Evolutionary conservation across 139 green algal species (phyloP).

Genomic region (Zygnema circumcarinatum): DNA sequence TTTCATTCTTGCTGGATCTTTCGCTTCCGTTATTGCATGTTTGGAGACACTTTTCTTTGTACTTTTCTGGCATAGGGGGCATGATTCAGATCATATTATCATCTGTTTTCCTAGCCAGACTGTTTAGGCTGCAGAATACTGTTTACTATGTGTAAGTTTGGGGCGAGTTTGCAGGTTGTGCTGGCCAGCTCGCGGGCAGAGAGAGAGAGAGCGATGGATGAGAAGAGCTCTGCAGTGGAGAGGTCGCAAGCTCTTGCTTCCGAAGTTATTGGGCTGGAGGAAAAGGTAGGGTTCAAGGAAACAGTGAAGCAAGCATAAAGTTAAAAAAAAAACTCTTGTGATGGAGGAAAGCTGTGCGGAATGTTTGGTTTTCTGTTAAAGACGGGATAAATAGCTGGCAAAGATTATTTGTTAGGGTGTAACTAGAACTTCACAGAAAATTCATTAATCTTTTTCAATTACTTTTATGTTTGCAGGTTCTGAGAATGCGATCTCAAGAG

Average conservation of each 20-base stretch:
- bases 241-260: conserved; percentile 33
- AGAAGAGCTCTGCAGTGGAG: conserved; percentile 31
- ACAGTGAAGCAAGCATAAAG: too few species aligned
- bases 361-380: neutral
- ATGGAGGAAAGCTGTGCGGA: neutral
- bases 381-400: neutral
- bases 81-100: too few species aligned
- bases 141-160: too few species aligned
- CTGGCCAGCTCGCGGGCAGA: conserved; percentile 35
- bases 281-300: conserved; percentile 32
- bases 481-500: conserved; percentile 49
- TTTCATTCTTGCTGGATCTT: neutral
- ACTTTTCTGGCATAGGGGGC: neutral
- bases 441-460: too few species aligned
- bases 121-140: neutral
- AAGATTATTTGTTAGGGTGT: neutral
- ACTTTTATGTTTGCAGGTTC: conserved; percentile 28
- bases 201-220: conserved; percentile 18
- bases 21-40: neutral
- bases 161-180: conserved; percentile 39
- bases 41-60: neutral
- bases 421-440: too few species aligned
- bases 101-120: neutral
- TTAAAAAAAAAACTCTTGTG: too few species aligned
- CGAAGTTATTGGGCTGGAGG: conserved; percentile 54